Conservation (phyloP, 345 rosid genomes). For the Hypericum androsaemum region DNA sequence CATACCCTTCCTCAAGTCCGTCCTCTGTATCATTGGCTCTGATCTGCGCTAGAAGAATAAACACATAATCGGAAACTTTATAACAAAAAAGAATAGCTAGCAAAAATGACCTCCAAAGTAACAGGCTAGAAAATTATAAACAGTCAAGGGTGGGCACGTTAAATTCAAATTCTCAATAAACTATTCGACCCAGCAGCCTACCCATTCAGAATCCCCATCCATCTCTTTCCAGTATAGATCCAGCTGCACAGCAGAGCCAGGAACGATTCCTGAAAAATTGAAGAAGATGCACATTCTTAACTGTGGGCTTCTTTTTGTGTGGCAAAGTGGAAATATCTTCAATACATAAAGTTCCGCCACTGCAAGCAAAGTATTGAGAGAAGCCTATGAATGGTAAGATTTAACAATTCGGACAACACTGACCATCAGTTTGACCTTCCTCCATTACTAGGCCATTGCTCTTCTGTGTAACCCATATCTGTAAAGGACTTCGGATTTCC, state of each 20-base stretch:
- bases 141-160: too few species aligned
- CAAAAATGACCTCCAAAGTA: not conserved
- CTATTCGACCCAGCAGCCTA: constrained; percentile 27
- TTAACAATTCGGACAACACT: constrained; percentile 6
- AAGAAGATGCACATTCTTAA: not conserved
- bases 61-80: constrained; percentile 1
- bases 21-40: constrained; percentile 65
- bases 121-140: too few species aligned
- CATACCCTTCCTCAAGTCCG: constrained; percentile 72
- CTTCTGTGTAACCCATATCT: constrained; percentile 75
- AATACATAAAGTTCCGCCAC: too few species aligned
- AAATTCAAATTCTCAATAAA: not conserved
- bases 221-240: constrained; percentile 82
- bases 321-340: too few species aligned
- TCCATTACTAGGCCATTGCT: constrained; percentile 64
- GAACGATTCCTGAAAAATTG: constrained; percentile 63
- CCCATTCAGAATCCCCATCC: constrained; percentile 99
- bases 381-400: too few species aligned
- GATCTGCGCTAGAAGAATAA: constrained; percentile 32
- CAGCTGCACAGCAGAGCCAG: constrained; percentile 50
- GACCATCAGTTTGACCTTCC: constrained; percentile 66
- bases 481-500: constrained; percentile 79
- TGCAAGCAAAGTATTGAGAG: too few species aligned
- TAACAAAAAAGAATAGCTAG: constrained; percentile 1
- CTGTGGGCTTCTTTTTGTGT: too few species aligned